Conservation (phyloP, 2,329 filamentous ascomycete species). For the Dactylellina haptotyla region DNA sequence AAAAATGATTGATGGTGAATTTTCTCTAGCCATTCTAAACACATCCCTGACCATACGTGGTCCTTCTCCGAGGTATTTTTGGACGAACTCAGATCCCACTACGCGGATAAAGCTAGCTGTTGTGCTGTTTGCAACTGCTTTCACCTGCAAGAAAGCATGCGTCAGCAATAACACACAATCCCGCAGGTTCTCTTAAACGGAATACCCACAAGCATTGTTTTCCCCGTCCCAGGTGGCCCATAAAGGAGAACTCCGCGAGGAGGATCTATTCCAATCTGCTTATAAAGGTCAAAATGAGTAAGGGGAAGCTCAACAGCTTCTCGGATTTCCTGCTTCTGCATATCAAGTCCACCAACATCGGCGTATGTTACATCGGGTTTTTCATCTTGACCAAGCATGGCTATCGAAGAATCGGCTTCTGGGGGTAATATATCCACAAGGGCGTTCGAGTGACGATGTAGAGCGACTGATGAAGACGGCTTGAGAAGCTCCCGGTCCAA, state of each 20-base stretch:
- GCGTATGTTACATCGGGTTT: conserved; percentile 98
- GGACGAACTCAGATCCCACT: conserved; percentile 97
- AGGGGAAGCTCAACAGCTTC: conserved; percentile 96
- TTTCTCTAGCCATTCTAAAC: conserved; percentile 98
- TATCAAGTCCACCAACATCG: conserved; percentile 95
- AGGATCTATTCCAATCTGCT: conserved; percentile 98
- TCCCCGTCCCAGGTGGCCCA: conserved; percentile 92
- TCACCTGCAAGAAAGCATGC: conserved; percentile 62
- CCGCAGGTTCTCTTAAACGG: not conserved
- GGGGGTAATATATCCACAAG: conserved; percentile 98
- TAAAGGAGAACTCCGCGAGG: conserved; percentile 96
- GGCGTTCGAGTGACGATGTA: conserved; percentile 97
- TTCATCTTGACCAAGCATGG: conserved; percentile 95
- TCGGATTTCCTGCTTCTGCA: conserved; percentile 99
- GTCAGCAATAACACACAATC: not conserved
- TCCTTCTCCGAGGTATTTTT: conserved; percentile 97
- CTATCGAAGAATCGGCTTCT: conserved; percentile 97
- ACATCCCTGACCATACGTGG: conserved; percentile 99
- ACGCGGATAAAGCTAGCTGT: conserved; percentile 98
- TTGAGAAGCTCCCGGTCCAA: conserved; percentile 98
- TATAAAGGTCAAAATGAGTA: conserved; percentile 98
- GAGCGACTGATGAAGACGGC: conserved; percentile 94
- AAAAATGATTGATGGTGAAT: conserved; percentile 98
- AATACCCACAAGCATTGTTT: conserved; percentile 68
- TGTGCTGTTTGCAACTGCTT: conserved; percentile 97